A percentile compares a stretch with the other conserved stretches of the same genome.
phyloP scores from a whole-genome alignment of 441 rosid genomes.

The Corymbia citriodora region DNA sequence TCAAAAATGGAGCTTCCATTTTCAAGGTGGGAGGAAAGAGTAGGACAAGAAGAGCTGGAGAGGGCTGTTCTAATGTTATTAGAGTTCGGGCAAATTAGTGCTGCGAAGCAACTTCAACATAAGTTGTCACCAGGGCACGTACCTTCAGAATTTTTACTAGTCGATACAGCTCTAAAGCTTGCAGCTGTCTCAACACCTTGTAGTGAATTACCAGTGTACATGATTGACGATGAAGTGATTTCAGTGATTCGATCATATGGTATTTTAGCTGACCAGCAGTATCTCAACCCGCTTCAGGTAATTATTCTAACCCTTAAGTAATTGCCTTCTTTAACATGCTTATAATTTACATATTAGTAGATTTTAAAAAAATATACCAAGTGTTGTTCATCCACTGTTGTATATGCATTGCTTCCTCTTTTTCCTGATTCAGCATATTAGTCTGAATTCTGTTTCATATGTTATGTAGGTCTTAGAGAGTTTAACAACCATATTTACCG shows the following conservation, averaged over 20 bases:
- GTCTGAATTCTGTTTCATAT: not conserved
- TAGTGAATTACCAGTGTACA: constrained; percentile 29
- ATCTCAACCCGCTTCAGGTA: constrained; percentile 75
- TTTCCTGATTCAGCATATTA: not conserved
- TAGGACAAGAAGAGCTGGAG: constrained; percentile 86
- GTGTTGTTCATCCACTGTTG: not conserved
- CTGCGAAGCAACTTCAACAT: constrained; percentile 96
- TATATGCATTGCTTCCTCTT: not conserved
- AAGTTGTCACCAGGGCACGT: constrained; percentile 74
- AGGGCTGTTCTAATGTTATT: constrained; percentile 90
- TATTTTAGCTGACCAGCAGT: constrained; percentile 31
- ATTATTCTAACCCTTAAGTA: constrained; percentile 1
- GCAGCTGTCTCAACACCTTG: constrained; percentile 70
- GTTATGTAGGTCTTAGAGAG: constrained; percentile 68
- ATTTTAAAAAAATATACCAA: not conserved
- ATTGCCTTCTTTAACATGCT: not conserved
- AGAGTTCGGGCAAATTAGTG: constrained; percentile 95
- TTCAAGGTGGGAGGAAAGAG: constrained; percentile 95
- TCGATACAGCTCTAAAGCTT: constrained; percentile 81
- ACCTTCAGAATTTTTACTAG: constrained; percentile 75
- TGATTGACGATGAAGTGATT: constrained; percentile 63
- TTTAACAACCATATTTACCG: constrained; percentile 55
- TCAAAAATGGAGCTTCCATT: constrained; percentile 59
- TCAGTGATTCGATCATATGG: constrained; percentile 53
- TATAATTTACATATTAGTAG: not conserved